These are phyloP conservation scores for Psidium guajava DNA, from an alignment of 345 rosid species.

Conservation along the genomic window DNA sequence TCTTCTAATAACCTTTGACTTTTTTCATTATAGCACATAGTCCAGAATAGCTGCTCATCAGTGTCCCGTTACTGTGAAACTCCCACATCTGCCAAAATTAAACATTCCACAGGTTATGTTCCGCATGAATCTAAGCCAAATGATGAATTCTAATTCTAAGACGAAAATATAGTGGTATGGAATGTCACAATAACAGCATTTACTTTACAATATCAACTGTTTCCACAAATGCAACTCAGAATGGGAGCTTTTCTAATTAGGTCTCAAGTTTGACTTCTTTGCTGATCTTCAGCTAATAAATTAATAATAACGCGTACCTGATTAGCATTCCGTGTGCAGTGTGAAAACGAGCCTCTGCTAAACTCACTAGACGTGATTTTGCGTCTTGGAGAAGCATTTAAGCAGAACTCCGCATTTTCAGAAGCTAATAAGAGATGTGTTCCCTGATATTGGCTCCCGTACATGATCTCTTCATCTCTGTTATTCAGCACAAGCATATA, in stretches of 20 bases:
- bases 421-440: conserved; percentile 40
- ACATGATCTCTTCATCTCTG: conserved; percentile 44
- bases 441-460: conserved; percentile 23
- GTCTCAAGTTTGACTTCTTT: neutral
- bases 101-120: neutral
- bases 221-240: neutral
- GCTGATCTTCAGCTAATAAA: neutral
- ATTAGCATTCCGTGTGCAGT: conserved; percentile 60
- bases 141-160: neutral
- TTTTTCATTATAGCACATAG: conserved; percentile 61
- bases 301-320: conserved; percentile 38
- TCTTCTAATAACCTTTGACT: conserved; percentile 31
- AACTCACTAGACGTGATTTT: conserved; percentile 60
- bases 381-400: conserved; percentile 57
- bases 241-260: neutral
- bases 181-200: neutral
- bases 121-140: neutral
- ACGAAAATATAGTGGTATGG: neutral
- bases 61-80: conserved; percentile 40
- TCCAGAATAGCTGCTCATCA: conserved; percentile 68
- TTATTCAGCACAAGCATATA: conserved; percentile 2
- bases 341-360: conserved; percentile 47
- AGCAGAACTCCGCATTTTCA: conserved; percentile 47
- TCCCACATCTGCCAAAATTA: conserved; percentile 67
- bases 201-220: neutral